These are phyloP conservation scores for Epichloe gansuensis DNA, from an alignment of 2,329 filamentous ascomycete species.

Conservation along the genomic window DNA sequence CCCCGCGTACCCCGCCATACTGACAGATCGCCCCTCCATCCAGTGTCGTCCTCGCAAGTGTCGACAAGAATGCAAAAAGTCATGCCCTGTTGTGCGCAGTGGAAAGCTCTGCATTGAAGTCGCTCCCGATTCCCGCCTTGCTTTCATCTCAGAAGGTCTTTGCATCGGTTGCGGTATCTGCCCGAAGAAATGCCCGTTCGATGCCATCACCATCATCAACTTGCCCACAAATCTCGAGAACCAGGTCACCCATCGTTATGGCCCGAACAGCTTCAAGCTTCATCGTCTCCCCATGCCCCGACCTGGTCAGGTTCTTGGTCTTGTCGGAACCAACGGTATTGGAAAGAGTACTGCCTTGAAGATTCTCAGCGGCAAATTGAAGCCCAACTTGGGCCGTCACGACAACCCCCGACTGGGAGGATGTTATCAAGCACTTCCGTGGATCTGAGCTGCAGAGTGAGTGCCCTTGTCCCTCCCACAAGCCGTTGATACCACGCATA, in stretches of 20 bases:
- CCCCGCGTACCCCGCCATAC: constrained; percentile 16
- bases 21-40: constrained; percentile 16
- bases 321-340: constrained; percentile 99
- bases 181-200: constrained; percentile 97
- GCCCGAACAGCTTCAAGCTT: constrained; percentile 98
- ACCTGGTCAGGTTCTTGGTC: constrained; percentile 86
- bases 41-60: constrained; percentile 55
- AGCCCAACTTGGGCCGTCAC: constrained; percentile 90
- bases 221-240: constrained; percentile 97
- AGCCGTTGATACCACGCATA: neutral
- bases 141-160: constrained; percentile 92
- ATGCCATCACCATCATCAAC: constrained; percentile 99
- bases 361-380: constrained; percentile 95
- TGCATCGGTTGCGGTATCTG: constrained; percentile 99
- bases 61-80: constrained; percentile 98
- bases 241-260: constrained; percentile 96
- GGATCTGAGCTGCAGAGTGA: constrained; percentile 93
- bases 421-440: constrained; percentile 96
- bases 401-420: constrained; percentile 99
- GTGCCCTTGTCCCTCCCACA: constrained; percentile 17
- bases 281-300: constrained; percentile 93
- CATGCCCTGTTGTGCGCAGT: constrained; percentile 91
- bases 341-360: constrained; percentile 99
- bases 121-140: constrained; percentile 73
- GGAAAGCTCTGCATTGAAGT: constrained; percentile 98